Evolutionary conservation across 106 monocot species (phyloP), one percentile per base, ranked within the genome.

Genomic region (Dendrobium huoshanense): DNA sequence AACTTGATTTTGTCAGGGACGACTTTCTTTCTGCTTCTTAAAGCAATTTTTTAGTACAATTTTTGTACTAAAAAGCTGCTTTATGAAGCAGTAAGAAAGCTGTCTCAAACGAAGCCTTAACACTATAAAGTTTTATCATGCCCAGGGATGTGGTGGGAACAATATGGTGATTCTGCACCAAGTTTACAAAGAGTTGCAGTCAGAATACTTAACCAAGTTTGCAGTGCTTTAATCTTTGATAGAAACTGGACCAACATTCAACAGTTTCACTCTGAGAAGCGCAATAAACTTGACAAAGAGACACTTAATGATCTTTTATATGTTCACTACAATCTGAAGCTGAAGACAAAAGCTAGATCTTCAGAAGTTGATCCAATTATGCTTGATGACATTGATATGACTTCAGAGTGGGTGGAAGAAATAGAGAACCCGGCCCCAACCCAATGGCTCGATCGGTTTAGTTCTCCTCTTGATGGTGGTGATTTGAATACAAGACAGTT

Each of bases 71-170:
- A 31, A 31, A 31, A 31, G 31, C 31, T 31, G 1, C 1, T 31
- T 31, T 31, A 31, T 31, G 31, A 31, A 31, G 31, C 31, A 31
- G 31, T 31, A 31, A 31, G 31, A 31, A 31, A 31, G 1, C 31
- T 1, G 31, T 31, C 31, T 31, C 31, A 31, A 31, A 31, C 31
- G 1, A 31, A 31, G 31, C 31, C 31, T 31, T 29, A 13, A 8
- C 58, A 18, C 15, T 9, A 29, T 31, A 29, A 9, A 27, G 6
- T 9, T 7, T 54, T 67, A 11, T 18, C 18, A 13, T 45, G 8
- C 79, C 27, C 81, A 96, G 96, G 96, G 45, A 96, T 94, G 85
- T 97, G 96, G 96, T 97, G 96, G 96, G 96, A 97, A 83, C 89
- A 94, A 79, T 97, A 97, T 43, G 94, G 96, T 47, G 96, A 97